phyloP scores from a whole-genome alignment of 164 flowering plant genomes.

The Liriodendron chinense region DNA sequence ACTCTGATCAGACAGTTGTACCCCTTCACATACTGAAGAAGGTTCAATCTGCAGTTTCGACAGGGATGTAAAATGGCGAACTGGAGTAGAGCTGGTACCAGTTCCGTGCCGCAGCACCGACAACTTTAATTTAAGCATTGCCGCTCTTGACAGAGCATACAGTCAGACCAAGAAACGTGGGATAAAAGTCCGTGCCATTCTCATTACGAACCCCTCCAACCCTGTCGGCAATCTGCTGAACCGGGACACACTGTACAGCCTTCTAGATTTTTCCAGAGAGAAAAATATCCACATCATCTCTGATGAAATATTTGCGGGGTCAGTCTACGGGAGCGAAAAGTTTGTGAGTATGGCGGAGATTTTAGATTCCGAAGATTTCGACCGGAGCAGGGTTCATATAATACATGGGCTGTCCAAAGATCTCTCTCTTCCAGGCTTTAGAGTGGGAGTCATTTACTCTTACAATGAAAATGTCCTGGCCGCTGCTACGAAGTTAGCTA shows the following conservation, averaged over 20 bases:
- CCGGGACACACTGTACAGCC: slow-evolving; percentile 54
- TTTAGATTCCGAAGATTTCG: slow-evolving; percentile 54
- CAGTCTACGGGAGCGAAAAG: slow-evolving; percentile 60
- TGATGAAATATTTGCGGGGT: slow-evolving; percentile 79
- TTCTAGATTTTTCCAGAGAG: slow-evolving; percentile 86
- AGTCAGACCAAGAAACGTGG: slow-evolving; percentile 92
- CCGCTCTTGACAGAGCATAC: slow-evolving; percentile 78
- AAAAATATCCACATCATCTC: slow-evolving; percentile 88
- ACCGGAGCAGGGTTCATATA: slow-evolving; percentile 72
- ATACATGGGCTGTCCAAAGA: slow-evolving; percentile 79
- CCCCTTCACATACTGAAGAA: slow-evolving; percentile 15
- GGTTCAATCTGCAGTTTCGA: slow-evolving; percentile 57
- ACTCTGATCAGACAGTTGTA: not conserved
- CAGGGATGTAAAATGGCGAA: slow-evolving; percentile 80
- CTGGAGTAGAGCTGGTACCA: slow-evolving; percentile 87
- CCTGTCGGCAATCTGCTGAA: slow-evolving; percentile 71
- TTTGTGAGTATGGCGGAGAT: slow-evolving; percentile 90
- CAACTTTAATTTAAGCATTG: slow-evolving; percentile 57
- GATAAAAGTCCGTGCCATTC: slow-evolving; percentile 70
- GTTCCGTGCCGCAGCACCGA: slow-evolving; percentile 94
- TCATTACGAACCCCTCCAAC: slow-evolving; percentile 83
- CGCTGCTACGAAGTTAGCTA: slow-evolving; percentile 64
- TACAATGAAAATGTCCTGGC: slow-evolving; percentile 60
- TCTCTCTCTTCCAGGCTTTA: slow-evolving; percentile 67
- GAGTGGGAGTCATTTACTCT: slow-evolving; percentile 71